Evolutionary conservation across 2,329 filamentous ascomycete genomes (phyloP).

Genomic region (Davidsoniella eucalypti): DNA sequence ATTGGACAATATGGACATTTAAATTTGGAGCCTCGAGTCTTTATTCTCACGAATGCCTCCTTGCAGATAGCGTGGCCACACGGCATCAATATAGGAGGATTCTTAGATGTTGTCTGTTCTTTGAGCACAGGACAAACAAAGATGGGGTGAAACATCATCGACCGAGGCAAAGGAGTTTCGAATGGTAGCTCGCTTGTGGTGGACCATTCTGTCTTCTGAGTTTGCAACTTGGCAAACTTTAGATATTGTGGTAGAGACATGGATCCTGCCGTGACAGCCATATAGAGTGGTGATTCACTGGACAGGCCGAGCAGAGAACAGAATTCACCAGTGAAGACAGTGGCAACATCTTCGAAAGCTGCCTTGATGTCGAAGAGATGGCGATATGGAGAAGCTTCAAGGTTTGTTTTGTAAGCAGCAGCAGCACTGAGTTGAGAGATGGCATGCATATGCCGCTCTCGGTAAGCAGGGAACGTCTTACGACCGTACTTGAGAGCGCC

Average conservation of each 20-base stretch:
- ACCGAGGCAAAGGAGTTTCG: slow-evolving; percentile 42
- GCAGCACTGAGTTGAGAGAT: slow-evolving; percentile 69
- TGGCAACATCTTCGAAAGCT: slow-evolving; percentile 67
- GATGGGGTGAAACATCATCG: slow-evolving; percentile 75
- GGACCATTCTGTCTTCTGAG: slow-evolving; percentile 88
- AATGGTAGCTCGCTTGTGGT: slow-evolving; percentile 80
- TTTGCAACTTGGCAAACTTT: slow-evolving; percentile 78
- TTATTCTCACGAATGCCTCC: slow-evolving; percentile 64
- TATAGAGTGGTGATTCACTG: slow-evolving; percentile 81
- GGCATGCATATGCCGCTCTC: slow-evolving; percentile 57
- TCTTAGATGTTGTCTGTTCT: slow-evolving; percentile 81
- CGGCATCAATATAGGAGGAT: slow-evolving; percentile 92
- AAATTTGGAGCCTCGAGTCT: slow-evolving; percentile 56
- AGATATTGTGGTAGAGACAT: slow-evolving; percentile 79
- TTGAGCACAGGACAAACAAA: slow-evolving; percentile 97
- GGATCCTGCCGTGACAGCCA: slow-evolving; percentile 79
- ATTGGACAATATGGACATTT: slow-evolving; percentile 94
- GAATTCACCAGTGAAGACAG: slow-evolving; percentile 87
- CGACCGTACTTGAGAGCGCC: slow-evolving; percentile 64
- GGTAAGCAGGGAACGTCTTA: slow-evolving; percentile 57
- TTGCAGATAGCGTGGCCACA: slow-evolving; percentile 88
- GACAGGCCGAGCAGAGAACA: slow-evolving; percentile 81
- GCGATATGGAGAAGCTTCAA: slow-evolving; percentile 63
- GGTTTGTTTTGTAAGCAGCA: slow-evolving; percentile 62
- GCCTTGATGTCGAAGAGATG: slow-evolving; percentile 56